Evolutionary conservation across 1,284 basidiomycete species (phyloP).

Genomic region (Boletus sp.): DNA sequence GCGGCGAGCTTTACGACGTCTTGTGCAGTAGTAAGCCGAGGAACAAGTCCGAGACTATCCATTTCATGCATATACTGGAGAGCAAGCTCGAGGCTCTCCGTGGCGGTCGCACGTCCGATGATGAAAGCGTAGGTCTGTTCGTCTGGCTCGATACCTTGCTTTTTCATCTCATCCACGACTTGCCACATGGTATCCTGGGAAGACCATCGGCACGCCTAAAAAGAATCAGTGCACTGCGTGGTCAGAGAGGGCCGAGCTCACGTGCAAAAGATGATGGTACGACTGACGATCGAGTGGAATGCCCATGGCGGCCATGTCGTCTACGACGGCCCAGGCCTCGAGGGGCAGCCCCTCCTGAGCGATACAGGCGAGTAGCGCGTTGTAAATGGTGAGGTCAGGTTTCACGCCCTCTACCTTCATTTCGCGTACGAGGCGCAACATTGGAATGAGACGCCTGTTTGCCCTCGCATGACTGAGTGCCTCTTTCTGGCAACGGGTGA

Average conservation of each 20-base stretch:
- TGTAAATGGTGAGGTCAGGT: constrained; percentile 56
- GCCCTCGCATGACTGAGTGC: constrained; percentile 37
- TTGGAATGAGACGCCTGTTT: constrained; percentile 24
- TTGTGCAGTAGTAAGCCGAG: constrained; percentile 47
- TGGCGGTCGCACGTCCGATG: constrained; percentile 44
- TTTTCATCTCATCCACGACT: constrained; percentile 45
- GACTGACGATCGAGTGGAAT: constrained; percentile 54
- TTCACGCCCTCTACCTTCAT: constrained; percentile 52
- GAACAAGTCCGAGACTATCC: constrained; percentile 42
- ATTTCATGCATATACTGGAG: constrained; percentile 55
- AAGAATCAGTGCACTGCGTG: constrained; percentile 13
- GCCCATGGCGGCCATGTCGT: constrained; percentile 63
- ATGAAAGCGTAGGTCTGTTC: constrained; percentile 51
- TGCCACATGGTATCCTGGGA: constrained; percentile 29
- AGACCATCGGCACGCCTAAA: constrained; percentile 37
- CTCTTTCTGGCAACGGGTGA: constrained; percentile 38
- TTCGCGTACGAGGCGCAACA: constrained; percentile 35
- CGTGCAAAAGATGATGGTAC: constrained; percentile 64
- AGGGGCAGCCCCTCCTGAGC: constrained; percentile 38
- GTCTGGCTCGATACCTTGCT: constrained; percentile 45
- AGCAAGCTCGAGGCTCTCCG: constrained; percentile 59
- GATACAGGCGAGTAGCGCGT: constrained; percentile 48
- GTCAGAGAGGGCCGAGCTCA: constrained; percentile 28
- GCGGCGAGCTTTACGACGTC: constrained; percentile 49
- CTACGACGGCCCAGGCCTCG: constrained; percentile 66